Base-by-base conservation (phyloP, 306 rosid genomes). In the Amphicarpaea edgeworthii region DNA sequence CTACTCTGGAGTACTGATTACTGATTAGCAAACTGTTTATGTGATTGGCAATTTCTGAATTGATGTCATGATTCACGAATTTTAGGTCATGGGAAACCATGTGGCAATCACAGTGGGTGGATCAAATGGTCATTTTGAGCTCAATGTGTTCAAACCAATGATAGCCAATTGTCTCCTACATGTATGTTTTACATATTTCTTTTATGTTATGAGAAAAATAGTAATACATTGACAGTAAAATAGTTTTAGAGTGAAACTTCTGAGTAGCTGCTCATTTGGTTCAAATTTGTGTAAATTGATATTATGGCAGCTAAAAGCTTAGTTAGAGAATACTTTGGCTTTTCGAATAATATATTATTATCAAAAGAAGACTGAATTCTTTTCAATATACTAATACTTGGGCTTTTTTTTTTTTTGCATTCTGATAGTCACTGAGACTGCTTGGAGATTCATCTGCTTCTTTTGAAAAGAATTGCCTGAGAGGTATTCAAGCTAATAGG, bases 51-150 rank as follows among this genome's bases (percentile, higher is more conserved):
- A 20, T 46, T 68, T 55, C 83, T 55, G 40, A 79, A 23, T 47
- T 42, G 5, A 6, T 82, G 32, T 32, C 45, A 38, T 28, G 55
- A 63, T 66, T 47, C 19, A 24, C 41, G 16, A 50, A 43, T 79
- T 78, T 63, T 88, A 96, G 99, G 97, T 96, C 68, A 90, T 96
- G 88, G 97, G 98, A 80, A 96, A 96, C 93, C 89, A 96, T 80
- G 94, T 93, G 75, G 98, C 89, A 47, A 77, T 93, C 82, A 90
- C 99, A 17, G 87, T 96, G 51, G 99, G 98, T 32, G 99, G 98
- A 77, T 87, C 99, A 32, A 96, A 89, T 73, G 99, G 99, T 84
- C 99, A 93, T 84, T 96, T 96, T 81, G 99, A 93, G 83, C 97
- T 96, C 77, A 96, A 96, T 81, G 99, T 96, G 55, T 93, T 38